phyloP scores from a whole-genome alignment of 78 protist genomes.

The Isochrysis galbana region DNA sequence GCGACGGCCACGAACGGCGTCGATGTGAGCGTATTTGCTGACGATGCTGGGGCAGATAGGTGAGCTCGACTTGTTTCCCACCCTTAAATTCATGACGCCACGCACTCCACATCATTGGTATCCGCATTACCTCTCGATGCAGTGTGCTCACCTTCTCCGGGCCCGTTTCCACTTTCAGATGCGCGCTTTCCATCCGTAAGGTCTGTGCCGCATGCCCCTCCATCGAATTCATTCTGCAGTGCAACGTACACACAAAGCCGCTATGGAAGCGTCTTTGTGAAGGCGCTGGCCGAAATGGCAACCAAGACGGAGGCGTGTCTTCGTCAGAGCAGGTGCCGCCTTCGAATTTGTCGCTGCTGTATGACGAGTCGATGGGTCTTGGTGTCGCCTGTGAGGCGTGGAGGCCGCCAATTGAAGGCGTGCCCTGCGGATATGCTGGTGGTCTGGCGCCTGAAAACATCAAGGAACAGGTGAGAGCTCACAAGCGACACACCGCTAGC shows the following conservation, averaged over 20 bases:
- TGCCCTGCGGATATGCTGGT: not conserved
- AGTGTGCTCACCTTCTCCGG: no score
- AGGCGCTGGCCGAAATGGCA: no score
- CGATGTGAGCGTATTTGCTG: not conserved
- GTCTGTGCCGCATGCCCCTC: not conserved
- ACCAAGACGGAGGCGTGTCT: no score
- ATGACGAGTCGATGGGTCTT: not conserved
- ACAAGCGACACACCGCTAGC: no score
- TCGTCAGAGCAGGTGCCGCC: not conserved
- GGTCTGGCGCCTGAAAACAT: not conserved
- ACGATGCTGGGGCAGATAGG: not conserved
- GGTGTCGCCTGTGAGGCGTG: not conserved
- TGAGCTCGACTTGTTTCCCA: no score
- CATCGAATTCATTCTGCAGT: constrained; percentile 29
- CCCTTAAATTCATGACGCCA: no score
- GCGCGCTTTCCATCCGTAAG: no score
- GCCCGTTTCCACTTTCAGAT: no score
- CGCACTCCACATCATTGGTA: no score
- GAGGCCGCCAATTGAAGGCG: not conserved
- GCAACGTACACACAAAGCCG: not conserved
- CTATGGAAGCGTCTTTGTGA: not conserved
- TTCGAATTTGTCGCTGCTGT: not conserved
- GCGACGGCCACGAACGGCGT: constrained; percentile 7
- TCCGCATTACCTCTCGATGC: no score
- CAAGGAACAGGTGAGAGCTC: not conserved